Evolutionary conservation across 495 filamentous ascomycete genomes (phyloP), one percentile per base, ranked within the genome.

Genomic region (Oidiodendron maius): DNA sequence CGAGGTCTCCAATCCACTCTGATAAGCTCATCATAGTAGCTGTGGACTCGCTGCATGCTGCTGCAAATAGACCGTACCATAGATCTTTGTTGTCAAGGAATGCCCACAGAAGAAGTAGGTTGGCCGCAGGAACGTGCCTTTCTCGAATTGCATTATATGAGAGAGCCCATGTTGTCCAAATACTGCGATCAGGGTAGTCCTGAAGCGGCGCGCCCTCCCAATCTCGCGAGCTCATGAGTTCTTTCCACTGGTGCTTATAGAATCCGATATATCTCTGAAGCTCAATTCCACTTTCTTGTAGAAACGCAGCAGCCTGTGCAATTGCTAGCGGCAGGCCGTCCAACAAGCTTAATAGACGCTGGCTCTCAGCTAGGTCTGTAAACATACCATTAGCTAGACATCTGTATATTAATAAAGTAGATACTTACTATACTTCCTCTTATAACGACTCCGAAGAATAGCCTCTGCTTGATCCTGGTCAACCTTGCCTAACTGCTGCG

Each of bases 251-350:
- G 32, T 59, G 30, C 52, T 65, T 48, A 51, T 75, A 75, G 34
- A 61, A 58, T 43, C 61, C 18, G 44, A 74, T 44, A 58, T 75
- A 75, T 39, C 61, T 47, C 24, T 42, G 48, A 25, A 64, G 40
- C 22, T 46, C 58, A 6, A 63, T 63, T 43, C 62, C 61, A 40
- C 59, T 67, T 43, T 67, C 46, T 35, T 60, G 56, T 44, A 74
- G 63, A 48, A 61, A 74, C 8, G 71, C 58, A 20, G 59, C 70
- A 3, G 70, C 70, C 44, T 70, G 61, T 22, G 63, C 55, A 41
- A 74, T 64, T 25, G 70, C 70, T 4, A 74, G 53, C 35, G 67
- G 64, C 9, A 72, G 63, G 40, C 69, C 70, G 48, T 65, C 67
- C 20, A 74, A 57, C 47, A 57, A 47, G 38, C 24, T 50, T 0